Evolutionary conservation across 106 monocot genomes (phyloP).

Genomic region (Phalaenopsis aphrodite): DNA sequence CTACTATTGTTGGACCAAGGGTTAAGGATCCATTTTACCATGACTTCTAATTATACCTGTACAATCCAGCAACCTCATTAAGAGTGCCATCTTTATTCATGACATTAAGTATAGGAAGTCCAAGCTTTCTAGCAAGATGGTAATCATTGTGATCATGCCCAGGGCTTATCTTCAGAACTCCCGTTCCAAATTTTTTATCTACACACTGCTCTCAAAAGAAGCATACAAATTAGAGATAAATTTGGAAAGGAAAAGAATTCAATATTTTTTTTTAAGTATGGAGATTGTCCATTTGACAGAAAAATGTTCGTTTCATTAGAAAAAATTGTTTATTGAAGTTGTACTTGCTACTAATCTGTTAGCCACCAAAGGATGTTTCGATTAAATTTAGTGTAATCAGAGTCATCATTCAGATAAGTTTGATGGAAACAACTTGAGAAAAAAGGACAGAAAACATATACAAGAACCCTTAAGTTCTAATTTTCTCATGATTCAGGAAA

Average conservation of each 20-base stretch:
- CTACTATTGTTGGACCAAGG: not conserved
- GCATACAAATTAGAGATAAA: slow-evolving; percentile 10
- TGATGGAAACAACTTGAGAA: not conserved
- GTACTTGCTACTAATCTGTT: not conserved
- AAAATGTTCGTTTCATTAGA: not conserved
- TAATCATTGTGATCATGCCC: slow-evolving; percentile 99
- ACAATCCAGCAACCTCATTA: slow-evolving; percentile 90
- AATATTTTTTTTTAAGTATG: not conserved
- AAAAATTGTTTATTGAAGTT: not conserved
- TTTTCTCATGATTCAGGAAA: not conserved
- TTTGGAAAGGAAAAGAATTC: not conserved
- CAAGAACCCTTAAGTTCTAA: not conserved
- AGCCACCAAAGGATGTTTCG: not conserved
- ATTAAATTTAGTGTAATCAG: not conserved
- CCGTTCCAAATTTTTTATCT: slow-evolving; percentile 98
- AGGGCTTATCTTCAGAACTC: slow-evolving; percentile 96
- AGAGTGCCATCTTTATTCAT: slow-evolving; percentile 99
- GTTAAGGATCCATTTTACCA: not conserved
- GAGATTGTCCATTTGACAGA: not conserved
- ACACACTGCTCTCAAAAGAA: slow-evolving; percentile 52
- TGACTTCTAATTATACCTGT: slow-evolving; percentile 29
- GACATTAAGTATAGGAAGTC: slow-evolving; percentile 94
- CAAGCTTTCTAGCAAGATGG: slow-evolving; percentile 94
- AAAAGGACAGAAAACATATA: not conserved
- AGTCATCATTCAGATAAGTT: not conserved